Evolutionary conservation across 78 protist species (phyloP).

Genomic region (Emiliania huxleyi): DNA sequence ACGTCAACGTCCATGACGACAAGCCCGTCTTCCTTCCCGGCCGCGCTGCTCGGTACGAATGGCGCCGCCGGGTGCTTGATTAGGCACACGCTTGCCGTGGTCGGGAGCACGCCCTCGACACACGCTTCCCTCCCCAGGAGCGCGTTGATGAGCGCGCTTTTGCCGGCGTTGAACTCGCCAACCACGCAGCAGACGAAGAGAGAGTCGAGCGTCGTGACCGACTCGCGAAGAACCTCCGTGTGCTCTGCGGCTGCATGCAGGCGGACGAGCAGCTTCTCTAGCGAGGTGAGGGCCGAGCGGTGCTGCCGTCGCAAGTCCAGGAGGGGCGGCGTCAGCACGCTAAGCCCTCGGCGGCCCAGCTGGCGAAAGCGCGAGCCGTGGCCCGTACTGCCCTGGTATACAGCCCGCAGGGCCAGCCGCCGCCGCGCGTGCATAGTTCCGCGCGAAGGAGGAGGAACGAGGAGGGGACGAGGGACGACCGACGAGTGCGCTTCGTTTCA

Average conservation of each 20-base stretch:
- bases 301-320: neutral
- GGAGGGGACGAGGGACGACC: too few relatives aligned
- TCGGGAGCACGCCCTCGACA: neutral
- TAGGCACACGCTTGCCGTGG: neutral
- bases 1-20: neutral
- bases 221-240: neutral
- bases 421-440: too few relatives aligned
- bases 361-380: too few relatives aligned
- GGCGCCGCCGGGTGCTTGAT: neutral
- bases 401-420: too few relatives aligned
- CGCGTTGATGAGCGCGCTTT: neutral
- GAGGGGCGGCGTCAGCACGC: neutral
- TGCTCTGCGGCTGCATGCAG: neutral
- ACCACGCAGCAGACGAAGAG: neutral
- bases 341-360: too few relatives aligned
- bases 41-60: neutral
- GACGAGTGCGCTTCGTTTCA: too few relatives aligned
- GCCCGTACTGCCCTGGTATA: too few relatives aligned
- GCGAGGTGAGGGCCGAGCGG: neutral
- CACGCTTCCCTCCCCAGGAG: neutral
- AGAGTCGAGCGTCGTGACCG: neutral
- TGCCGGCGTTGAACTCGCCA: constrained; percentile 8
- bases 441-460: too few relatives aligned
- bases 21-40: neutral
- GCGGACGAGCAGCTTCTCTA: neutral